Percentiles rank a stretch among this genome's conserved stretches.
Conservation (phyloP, 495 filamentous ascomycete species). For the Chaetomium fimeti region DNA sequence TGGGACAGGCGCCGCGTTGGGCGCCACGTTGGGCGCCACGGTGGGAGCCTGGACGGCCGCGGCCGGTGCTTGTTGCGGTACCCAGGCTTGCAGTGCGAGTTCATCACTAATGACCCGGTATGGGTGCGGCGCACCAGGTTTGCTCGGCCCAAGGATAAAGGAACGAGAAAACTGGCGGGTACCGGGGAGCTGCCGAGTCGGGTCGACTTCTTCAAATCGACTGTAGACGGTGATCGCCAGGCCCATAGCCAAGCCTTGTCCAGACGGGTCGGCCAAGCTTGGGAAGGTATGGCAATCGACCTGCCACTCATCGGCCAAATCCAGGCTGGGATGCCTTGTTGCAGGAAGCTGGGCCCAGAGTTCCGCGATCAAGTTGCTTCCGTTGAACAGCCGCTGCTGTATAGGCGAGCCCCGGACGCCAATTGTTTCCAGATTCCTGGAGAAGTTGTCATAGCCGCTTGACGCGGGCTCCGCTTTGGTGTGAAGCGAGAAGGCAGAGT, state of each 20-base stretch:
- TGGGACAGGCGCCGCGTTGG: constrained; percentile 7
- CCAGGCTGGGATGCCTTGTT: constrained; percentile 69
- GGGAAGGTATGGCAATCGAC: constrained; percentile 79
- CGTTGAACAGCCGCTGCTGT: constrained; percentile 63
- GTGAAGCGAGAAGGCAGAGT: constrained; percentile 75
- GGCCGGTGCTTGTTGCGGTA: constrained; percentile 29
- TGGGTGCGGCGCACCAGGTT: constrained; percentile 45
- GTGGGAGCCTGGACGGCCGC: constrained; percentile 7
- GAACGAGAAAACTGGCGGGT: constrained; percentile 82
- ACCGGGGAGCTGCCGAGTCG: constrained; percentile 47
- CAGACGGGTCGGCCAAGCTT: constrained; percentile 67
- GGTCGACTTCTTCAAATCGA: constrained; percentile 73
- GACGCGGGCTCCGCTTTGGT: constrained; percentile 42
- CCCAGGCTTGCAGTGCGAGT: constrained; percentile 59
- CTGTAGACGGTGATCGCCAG: constrained; percentile 78
- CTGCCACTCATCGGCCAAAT: constrained; percentile 65
- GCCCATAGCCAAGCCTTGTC: constrained; percentile 61
- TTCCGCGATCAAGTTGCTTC: constrained; percentile 63
- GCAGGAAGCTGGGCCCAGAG: constrained; percentile 67
- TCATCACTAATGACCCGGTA: constrained; percentile 81
- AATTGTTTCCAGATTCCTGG: constrained; percentile 75
- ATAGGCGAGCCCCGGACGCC: constrained; percentile 53
- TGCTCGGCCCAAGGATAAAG: constrained; percentile 77
- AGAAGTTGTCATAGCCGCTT: constrained; percentile 58
- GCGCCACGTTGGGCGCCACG: too few species aligned